Percentiles rank a stretch among this genome's conserved stretches.
Evolutionary conservation across 768 basidiomycete genomes (phyloP).

Genomic region (Dacryopinax spathularia): DNA sequence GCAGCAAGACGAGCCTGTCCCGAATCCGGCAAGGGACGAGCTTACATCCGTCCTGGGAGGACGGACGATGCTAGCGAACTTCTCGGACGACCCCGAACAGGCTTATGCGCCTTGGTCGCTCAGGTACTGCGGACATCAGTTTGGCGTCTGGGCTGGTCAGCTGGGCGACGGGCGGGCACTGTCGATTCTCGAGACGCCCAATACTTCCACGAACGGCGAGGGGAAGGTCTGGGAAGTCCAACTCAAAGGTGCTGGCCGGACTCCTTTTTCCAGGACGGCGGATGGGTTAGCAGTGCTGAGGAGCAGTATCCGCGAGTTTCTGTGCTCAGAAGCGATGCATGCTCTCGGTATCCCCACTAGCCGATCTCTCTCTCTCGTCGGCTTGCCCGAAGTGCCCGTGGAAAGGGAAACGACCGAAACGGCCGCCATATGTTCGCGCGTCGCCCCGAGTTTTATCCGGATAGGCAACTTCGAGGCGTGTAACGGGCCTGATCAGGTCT

Average conservation of each 20-base stretch:
- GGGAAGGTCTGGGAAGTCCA: conserved; percentile 58
- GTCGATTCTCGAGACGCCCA: conserved; percentile 44
- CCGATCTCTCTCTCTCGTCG: conserved; percentile 66
- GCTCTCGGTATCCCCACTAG: conserved; percentile 82
- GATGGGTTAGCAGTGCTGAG: conserved; percentile 94
- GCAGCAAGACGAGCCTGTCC: conserved; percentile 18
- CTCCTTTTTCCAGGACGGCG: conserved; percentile 82
- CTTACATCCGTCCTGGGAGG: conserved; percentile 74
- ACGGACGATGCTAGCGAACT: conserved; percentile 49
- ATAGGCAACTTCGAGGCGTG: conserved; percentile 84
- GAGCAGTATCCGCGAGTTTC: conserved; percentile 84
- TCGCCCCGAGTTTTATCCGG: conserved; percentile 82
- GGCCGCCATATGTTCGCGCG: conserved; percentile 59
- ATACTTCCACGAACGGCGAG: background rate
- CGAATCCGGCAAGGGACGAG: conserved; percentile 40
- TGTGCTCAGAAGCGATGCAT: conserved; percentile 78
- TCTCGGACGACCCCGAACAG: conserved; percentile 13
- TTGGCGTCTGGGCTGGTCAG: conserved; percentile 83
- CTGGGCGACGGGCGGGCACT: conserved; percentile 92
- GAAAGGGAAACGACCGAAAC: conserved; percentile 55
- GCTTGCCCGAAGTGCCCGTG: conserved; percentile 59
- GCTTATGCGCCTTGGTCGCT: conserved; percentile 70
- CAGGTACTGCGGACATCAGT: conserved; percentile 84
- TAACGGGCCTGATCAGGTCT: conserved; percentile 45
- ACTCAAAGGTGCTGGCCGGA: conserved; percentile 86